These are phyloP conservation scores for Cryptococcus jaspeensis DNA, from an alignment of 1,284 basidiomycete species.

Conservation along the genomic window DNA sequence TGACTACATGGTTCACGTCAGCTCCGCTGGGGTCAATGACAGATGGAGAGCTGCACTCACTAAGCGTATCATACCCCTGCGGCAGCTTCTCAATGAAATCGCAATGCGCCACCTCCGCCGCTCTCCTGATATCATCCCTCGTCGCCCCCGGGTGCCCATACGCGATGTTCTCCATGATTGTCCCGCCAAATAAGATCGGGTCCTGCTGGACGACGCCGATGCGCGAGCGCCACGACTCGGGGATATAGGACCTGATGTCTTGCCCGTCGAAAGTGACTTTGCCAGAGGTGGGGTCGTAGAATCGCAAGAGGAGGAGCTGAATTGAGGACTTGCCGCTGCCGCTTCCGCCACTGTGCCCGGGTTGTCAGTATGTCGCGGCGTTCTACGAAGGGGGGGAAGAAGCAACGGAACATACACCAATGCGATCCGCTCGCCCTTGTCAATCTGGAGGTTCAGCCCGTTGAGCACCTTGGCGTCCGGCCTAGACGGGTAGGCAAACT, in stretches of 20 bases:
- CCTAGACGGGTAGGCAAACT: constrained; percentile 88
- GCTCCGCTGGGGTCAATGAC: no score
- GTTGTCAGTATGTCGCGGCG: neutral
- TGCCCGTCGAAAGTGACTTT: constrained; percentile 72
- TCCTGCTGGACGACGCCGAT: constrained; percentile 61
- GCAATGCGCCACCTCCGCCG: constrained; percentile 45
- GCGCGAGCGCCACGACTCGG: constrained; percentile 78
- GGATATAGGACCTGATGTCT: constrained; percentile 64
- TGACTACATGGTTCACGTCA: constrained; percentile 21
- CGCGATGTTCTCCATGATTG: constrained; percentile 73
- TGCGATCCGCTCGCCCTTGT: constrained; percentile 53
- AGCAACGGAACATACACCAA: constrained; percentile 49
- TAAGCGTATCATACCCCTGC: constrained; percentile 61
- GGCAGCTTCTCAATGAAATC: constrained; percentile 49
- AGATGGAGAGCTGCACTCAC: constrained; percentile 50
- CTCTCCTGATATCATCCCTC: constrained; percentile 37
- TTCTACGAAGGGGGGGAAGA: neutral
- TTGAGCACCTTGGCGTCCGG: constrained; percentile 80
- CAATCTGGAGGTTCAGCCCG: constrained; percentile 56
- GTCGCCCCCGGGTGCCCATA: constrained; percentile 45
- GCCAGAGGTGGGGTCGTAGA: constrained; percentile 81
- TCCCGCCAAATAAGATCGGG: constrained; percentile 80
- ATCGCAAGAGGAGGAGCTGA: constrained; percentile 78
- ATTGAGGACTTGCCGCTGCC: constrained; percentile 57
- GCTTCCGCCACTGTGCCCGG: constrained; percentile 39